phyloP scores from a whole-genome alignment of 1,284 basidiomycete genomes.

The Cerioporus squamosus region DNA sequence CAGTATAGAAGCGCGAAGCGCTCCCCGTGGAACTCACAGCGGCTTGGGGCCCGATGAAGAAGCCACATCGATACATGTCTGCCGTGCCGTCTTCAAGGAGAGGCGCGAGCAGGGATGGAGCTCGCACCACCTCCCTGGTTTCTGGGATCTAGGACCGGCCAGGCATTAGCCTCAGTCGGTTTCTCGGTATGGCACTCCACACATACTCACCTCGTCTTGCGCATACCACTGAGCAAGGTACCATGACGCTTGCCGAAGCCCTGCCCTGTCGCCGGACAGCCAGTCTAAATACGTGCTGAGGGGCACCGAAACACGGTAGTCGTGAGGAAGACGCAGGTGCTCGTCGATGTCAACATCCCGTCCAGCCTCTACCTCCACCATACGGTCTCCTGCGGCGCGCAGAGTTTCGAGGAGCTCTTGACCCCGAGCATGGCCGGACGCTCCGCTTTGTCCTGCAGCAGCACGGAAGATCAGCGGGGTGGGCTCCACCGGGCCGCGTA shows the following conservation, averaged over 20 bases:
- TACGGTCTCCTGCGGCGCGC: slow-evolving; percentile 15
- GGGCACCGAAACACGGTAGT: slow-evolving; percentile 22
- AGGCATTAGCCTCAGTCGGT: neutral
- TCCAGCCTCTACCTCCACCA: slow-evolving; percentile 33
- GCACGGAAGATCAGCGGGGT: slow-evolving; percentile 8
- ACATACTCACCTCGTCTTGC: slow-evolving; percentile 25
- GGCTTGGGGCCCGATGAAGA: slow-evolving; percentile 30
- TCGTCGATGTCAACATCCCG: slow-evolving; percentile 21
- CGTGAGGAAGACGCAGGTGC: slow-evolving; percentile 2
- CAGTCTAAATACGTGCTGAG: slow-evolving; percentile 29
- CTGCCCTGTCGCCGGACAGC: slow-evolving; percentile 17
- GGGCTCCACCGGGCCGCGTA: slow-evolving; percentile 6
- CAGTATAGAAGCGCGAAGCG: neutral
- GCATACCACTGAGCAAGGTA: slow-evolving; percentile 34
- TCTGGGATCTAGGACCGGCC: slow-evolving; percentile 15
- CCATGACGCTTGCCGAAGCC: slow-evolving; percentile 10
- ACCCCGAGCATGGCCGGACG: neutral
- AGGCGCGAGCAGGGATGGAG: slow-evolving; percentile 17
- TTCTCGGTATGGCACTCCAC: neutral
- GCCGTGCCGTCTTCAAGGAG: slow-evolving; percentile 14
- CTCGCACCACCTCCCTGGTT: slow-evolving; percentile 11
- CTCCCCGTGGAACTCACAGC: slow-evolving; percentile 20
- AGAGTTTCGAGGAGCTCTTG: slow-evolving; percentile 16
- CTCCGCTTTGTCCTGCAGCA: neutral
- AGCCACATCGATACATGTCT: slow-evolving; percentile 31